Evolutionary conservation across 495 filamentous ascomycete species (phyloP).

Genomic region (Talaromyces trachyspermus): DNA sequence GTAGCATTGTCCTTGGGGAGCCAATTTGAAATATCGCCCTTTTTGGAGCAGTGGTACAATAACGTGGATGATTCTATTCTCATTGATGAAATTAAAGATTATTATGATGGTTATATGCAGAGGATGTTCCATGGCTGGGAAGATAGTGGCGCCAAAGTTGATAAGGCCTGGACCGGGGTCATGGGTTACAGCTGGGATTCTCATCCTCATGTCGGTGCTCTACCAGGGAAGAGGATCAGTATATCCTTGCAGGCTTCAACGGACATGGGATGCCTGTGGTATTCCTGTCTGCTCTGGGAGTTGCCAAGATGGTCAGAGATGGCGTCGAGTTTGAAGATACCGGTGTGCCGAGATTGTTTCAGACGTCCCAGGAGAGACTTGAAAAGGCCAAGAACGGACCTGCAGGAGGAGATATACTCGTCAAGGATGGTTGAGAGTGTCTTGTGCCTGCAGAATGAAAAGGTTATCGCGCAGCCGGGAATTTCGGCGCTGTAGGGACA

Average conservation of each 20-base stretch:
- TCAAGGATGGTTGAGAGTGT: neutral
- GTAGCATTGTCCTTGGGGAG: constrained; percentile 65
- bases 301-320: constrained; percentile 38
- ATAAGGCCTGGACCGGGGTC: constrained; percentile 45
- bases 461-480: neutral
- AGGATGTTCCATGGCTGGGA: constrained; percentile 35
- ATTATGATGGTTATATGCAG: constrained; percentile 48
- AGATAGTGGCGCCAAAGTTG: constrained; percentile 30
- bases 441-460: neutral
- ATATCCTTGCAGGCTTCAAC: constrained; percentile 45
- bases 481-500: no score
- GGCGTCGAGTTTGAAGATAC: constrained; percentile 29
- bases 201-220: constrained; percentile 39
- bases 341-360: constrained; percentile 30
- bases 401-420: constrained; percentile 21
- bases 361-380: constrained; percentile 27
- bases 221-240: constrained; percentile 37
- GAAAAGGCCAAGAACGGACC: constrained; percentile 15
- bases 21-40: constrained; percentile 38
- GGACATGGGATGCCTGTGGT: constrained; percentile 49
- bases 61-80: constrained; percentile 44
- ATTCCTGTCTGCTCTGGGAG: constrained; percentile 31
- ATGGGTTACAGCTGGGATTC: constrained; percentile 40
- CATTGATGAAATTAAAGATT: constrained; percentile 51
- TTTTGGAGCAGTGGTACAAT: constrained; percentile 53